Conservation (phyloP, 2,329 filamentous ascomycete genomes). For the Aspergillus piperis region DNA sequence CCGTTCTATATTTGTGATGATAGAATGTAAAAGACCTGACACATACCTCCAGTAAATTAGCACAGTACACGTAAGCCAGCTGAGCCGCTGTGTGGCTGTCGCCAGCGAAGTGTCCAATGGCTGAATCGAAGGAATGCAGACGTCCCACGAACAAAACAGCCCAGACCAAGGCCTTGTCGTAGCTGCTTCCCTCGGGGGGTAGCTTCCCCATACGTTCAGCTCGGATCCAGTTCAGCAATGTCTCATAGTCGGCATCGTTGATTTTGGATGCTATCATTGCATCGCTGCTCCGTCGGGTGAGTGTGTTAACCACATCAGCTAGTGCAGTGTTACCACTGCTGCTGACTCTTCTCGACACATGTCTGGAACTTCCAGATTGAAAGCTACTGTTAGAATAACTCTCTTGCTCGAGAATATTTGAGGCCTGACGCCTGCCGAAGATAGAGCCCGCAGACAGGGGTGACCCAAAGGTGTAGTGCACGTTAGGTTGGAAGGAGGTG, state of each 20-base stretch:
- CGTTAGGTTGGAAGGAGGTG: slow-evolving; percentile 20
- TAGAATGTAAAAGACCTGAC: not conserved
- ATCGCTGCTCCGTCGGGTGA: slow-evolving; percentile 9
- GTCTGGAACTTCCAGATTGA: not conserved
- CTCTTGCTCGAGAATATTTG: slow-evolving; percentile 11
- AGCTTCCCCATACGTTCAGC: slow-evolving; percentile 41
- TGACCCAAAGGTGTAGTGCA: slow-evolving; percentile 17
- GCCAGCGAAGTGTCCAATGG: slow-evolving; percentile 38
- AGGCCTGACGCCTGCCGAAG: slow-evolving; percentile 1
- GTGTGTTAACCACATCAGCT: slow-evolving; percentile 13
- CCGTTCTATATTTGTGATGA: too few species aligned
- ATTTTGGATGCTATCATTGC: slow-evolving; percentile 9
- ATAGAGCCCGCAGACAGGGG: slow-evolving; percentile 7
- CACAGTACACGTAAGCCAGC: slow-evolving; percentile 52
- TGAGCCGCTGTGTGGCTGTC: slow-evolving; percentile 46
- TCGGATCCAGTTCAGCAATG: slow-evolving; percentile 39
- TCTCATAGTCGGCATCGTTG: slow-evolving; percentile 13
- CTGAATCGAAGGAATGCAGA: slow-evolving; percentile 39
- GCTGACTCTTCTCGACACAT: not conserved
- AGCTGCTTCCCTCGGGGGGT: slow-evolving; percentile 43
- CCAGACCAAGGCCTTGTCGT: slow-evolving; percentile 44
- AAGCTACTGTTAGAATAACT: slow-evolving; percentile 5
- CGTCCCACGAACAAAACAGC: slow-evolving; percentile 42
- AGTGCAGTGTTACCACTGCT: slow-evolving; percentile 6
- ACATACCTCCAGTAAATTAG: slow-evolving; percentile 50